Conservation (phyloP, 164 flowering plant species). For the Amborella trichopoda region DNA sequence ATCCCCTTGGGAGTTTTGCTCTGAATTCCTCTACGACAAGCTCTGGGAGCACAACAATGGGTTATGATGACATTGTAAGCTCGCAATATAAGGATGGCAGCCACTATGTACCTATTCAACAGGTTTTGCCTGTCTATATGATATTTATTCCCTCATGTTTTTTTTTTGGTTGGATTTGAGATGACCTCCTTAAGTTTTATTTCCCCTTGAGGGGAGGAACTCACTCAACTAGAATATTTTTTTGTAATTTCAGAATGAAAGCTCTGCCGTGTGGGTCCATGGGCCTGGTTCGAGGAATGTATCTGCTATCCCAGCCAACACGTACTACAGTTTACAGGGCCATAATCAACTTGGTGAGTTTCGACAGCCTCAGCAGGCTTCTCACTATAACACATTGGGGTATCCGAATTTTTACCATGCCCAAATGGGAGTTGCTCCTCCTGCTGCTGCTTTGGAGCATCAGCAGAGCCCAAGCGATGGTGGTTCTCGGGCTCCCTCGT, state of each 20-base stretch:
- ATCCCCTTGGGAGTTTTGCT: conserved; percentile 50
- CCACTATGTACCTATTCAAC: conserved; percentile 65
- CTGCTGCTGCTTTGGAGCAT: conserved; percentile 30
- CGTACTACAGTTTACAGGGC: conserved; percentile 66
- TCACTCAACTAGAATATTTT: too few species aligned
- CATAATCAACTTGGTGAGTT: conserved; percentile 54
- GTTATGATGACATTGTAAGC: conserved; percentile 65
- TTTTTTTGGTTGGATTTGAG: too few species aligned
- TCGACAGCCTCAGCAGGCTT: conserved; percentile 75
- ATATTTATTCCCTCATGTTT: not conserved
- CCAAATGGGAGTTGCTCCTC: conserved; percentile 42
- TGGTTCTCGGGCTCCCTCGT: conserved; percentile 52
- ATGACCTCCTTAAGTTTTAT: too few species aligned
- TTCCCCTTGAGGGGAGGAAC: too few species aligned
- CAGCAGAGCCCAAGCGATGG: conserved; percentile 64
- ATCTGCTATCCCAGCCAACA: conserved; percentile 55
- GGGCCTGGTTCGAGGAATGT: conserved; percentile 74
- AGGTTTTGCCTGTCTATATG: conserved; percentile 27
- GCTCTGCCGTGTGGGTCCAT: conserved; percentile 62
- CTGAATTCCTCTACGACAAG: conserved; percentile 57
- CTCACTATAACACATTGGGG: conserved; percentile 52
- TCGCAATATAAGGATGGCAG: conserved; percentile 79
- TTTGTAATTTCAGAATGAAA: conserved; percentile 40
- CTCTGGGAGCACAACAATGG: conserved; percentile 42
- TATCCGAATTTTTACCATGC: conserved; percentile 80